These are phyloP conservation scores for Cyanodermella asteris DNA, from an alignment of 2,329 filamentous ascomycete genomes.

Conservation along the genomic window DNA sequence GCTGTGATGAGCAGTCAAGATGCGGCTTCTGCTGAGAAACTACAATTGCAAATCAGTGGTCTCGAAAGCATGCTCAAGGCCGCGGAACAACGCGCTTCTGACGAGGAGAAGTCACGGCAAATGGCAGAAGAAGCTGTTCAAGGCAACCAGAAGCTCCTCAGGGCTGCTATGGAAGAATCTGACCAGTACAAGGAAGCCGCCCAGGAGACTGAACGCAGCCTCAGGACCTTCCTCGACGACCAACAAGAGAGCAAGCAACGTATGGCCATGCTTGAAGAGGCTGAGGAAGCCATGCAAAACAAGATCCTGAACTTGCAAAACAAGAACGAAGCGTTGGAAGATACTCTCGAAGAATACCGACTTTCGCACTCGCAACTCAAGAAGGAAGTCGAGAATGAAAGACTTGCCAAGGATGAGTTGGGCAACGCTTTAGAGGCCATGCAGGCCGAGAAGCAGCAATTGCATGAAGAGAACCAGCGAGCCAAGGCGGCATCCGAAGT, in stretches of 20 bases:
- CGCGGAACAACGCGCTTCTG: conserved; percentile 41
- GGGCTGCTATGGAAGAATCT: conserved; percentile 38
- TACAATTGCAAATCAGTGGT: conserved; percentile 38
- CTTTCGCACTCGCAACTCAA: conserved; percentile 36
- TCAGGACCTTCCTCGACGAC: conserved; percentile 45
- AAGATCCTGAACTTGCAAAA: conserved; percentile 30
- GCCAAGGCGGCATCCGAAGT: too few relatives aligned
- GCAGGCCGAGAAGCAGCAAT: too few relatives aligned
- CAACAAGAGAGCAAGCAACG: conserved; percentile 48
- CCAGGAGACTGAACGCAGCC: conserved; percentile 42
- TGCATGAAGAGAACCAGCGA: too few relatives aligned
- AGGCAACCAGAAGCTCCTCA: conserved; percentile 48
- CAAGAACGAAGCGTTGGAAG: conserved; percentile 39
- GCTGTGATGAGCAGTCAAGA: conserved; percentile 28
- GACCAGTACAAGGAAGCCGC: conserved; percentile 24
- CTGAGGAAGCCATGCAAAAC: conserved; percentile 34
- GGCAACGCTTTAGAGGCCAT: too few relatives aligned
- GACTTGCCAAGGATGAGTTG: conserved; percentile 45
- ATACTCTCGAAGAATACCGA: conserved; percentile 42
- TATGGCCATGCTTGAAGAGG: conserved; percentile 44
- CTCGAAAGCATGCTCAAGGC: conserved; percentile 46
- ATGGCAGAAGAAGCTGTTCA: conserved; percentile 50
- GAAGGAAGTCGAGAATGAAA: conserved; percentile 33
- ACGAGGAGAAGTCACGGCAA: conserved; percentile 40
- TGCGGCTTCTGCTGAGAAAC: conserved; percentile 25